These are phyloP conservation scores for Quercus dentata DNA, from an alignment of 306 rosid genomes.

Conservation along the genomic window DNA sequence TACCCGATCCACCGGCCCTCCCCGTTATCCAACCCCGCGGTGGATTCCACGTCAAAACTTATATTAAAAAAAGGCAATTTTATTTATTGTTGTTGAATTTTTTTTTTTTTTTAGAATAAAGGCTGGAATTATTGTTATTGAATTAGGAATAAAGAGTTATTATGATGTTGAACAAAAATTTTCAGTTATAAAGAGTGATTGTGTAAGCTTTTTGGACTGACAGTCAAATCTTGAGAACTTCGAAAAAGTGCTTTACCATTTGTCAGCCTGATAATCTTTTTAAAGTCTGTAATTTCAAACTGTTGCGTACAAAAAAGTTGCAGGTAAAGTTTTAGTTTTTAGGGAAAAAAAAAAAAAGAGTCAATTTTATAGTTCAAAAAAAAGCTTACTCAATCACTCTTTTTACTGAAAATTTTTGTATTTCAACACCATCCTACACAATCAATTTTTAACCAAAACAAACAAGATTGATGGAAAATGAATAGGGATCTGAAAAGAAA, in stretches of 20 bases:
- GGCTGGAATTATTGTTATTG: too few species aligned
- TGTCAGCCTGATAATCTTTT: not conserved
- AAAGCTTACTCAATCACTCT: too few species aligned
- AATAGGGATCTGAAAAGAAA: not conserved
- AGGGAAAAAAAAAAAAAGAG: not conserved
- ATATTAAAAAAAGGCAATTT: too few species aligned
- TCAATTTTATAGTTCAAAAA: too few species aligned
- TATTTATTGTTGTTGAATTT: too few species aligned
- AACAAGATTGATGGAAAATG: not conserved
- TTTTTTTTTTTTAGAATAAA: too few species aligned
- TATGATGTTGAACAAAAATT: not conserved
- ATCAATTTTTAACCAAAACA: not conserved
- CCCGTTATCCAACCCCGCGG: too few species aligned
- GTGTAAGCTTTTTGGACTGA: slow-evolving; percentile 30
- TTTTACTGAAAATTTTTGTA: too few species aligned
- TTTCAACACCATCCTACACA: too few species aligned
- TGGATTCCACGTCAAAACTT: too few species aligned
- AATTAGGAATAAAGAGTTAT: too few species aligned
- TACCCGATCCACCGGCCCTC: too few species aligned
- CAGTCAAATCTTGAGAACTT: slow-evolving; percentile 21
- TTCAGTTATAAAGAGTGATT: slow-evolving; percentile 9
- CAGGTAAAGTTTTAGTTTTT: not conserved
- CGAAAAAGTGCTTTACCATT: not conserved
- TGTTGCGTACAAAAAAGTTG: not conserved
- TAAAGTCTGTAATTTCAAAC: not conserved